Evolutionary conservation across 768 basidiomycete species (phyloP).

Genomic region (Amanita jacksonii): DNA sequence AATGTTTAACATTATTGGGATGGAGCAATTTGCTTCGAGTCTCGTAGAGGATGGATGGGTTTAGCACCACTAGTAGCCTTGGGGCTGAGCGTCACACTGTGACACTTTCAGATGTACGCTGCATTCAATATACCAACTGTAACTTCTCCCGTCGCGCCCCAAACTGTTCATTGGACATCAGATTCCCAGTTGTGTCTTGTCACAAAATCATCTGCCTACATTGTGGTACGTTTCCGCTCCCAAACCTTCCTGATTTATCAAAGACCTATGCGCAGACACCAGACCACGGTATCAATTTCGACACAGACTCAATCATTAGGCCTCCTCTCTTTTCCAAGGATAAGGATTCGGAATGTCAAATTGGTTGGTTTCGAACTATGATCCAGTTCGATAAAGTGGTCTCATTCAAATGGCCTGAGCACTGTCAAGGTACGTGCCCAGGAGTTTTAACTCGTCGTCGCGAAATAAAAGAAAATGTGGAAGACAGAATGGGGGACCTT

Average conservation of each 20-base stretch:
- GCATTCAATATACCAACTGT: slow-evolving; percentile 51
- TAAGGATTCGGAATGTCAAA: slow-evolving; percentile 21
- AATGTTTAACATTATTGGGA: slow-evolving; percentile 47
- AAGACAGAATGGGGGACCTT: slow-evolving; percentile 55
- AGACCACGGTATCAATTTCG: slow-evolving; percentile 61
- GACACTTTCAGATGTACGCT: slow-evolving; percentile 36
- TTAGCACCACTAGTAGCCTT: too few relatives aligned
- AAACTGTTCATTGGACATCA: slow-evolving; percentile 61
- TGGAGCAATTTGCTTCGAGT: slow-evolving; percentile 59
- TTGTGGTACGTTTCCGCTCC: slow-evolving; percentile 40
- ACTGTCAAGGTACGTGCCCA: slow-evolving; percentile 32
- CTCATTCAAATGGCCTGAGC: slow-evolving; percentile 36
- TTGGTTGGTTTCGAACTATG: slow-evolving; percentile 70
- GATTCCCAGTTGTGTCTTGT: slow-evolving; percentile 65
- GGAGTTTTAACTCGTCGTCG: not conserved
- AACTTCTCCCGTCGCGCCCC: slow-evolving; percentile 46
- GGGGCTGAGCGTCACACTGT: too few relatives aligned
- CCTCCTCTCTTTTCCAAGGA: slow-evolving; percentile 22
- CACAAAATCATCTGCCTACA: slow-evolving; percentile 58
- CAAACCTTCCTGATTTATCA: slow-evolving; percentile 1
- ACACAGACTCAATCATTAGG: slow-evolving; percentile 41
- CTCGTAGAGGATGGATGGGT: slow-evolving; percentile 33
- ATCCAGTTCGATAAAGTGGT: slow-evolving; percentile 46
- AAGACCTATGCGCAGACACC: slow-evolving; percentile 48
- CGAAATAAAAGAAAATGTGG: not conserved